A percentile compares a stretch with the other conserved stretches of the same genome.
Evolutionary conservation across 208 protist genomes (phyloP).

Genomic region (Polymyxa betae): DNA sequence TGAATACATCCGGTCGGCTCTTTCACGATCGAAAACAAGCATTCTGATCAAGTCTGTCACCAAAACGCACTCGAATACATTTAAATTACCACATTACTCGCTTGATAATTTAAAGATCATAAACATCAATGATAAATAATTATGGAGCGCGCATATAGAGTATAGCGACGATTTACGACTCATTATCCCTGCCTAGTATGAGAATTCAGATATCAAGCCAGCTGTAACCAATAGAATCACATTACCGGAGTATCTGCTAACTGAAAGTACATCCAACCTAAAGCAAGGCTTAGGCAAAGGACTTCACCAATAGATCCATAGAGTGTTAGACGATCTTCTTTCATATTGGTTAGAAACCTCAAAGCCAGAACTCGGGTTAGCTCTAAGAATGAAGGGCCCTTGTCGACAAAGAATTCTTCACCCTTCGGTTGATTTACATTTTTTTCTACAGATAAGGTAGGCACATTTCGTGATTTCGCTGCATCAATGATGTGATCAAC

Average conservation of each 20-base stretch:
- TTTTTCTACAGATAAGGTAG: not conserved
- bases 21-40: conserved; percentile 33
- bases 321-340: not conserved
- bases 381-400: not conserved
- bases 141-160: not conserved
- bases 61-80: not conserved
- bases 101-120: conserved; percentile 3
- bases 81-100: not conserved
- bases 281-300: not conserved
- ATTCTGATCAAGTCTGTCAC: not conserved
- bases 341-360: conserved; percentile 8
- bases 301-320: not conserved
- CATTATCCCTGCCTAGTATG: not conserved
- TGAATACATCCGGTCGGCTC: conserved; percentile 1
- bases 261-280: not conserved
- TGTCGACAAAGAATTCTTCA: not conserved
- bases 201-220: not conserved
- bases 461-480: not conserved
- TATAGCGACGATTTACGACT: not conserved
- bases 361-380: not conserved
- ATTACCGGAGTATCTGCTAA: not conserved
- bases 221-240: not conserved
- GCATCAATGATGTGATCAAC: not conserved
- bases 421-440: not conserved
- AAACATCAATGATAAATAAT: conserved; percentile 45